Base-by-base conservation (phyloP, 768 basidiomycete species). In the Suillus subluteus region DNA sequence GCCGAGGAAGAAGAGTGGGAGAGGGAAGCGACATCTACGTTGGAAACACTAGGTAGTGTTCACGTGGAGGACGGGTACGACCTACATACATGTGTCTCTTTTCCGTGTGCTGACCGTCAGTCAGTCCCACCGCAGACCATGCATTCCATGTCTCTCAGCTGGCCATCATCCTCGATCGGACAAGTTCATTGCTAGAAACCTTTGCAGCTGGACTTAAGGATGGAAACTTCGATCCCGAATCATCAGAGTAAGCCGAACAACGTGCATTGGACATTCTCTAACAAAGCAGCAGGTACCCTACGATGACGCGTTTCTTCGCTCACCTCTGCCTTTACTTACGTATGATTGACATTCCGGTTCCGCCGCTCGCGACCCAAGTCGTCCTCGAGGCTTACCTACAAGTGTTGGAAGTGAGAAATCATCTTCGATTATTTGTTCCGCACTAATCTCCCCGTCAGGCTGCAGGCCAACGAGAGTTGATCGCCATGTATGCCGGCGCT, bases 401-500 rank as follows among this genome's bases (percentile, higher is more conserved):
- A 67, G 91, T 96, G 4, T 86, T 99, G 4, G 94, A 98, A 83
- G 92, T 90, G 35, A 56, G 84, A 69, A 50, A 41, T 13, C 11
- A 43, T 37, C 23, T 65, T 32, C 30, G 30, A 32, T 52, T 61
- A 11, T n/a, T 46, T 8, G n/a, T 63, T 13, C 55, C 32, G 38
- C 56, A 43, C 65, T 62, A 32, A 18, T 56, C 3, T 43, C 43
- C 58, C 37, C 59, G 63, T 62, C 13, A 92, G 89, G 82, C 82
- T 50, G 91, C 92, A 21, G 92, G 91, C 21, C 84, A 96, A 77
- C 85, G 93, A 41, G 88, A 91, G 50, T 84, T 99, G 21, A 95
- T 99, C 15, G 96, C 97, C 0, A 87, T 98, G 82, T 99, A 99
- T 75, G 95, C 95, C 7, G 88, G 93, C 16, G 93, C 94, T 37